A percentile compares a stretch with the other conserved stretches of the same genome.
These are phyloP conservation scores for Houttuynia cordata DNA, from an alignment of 164 flowering plant species.

Conservation along the genomic window DNA sequence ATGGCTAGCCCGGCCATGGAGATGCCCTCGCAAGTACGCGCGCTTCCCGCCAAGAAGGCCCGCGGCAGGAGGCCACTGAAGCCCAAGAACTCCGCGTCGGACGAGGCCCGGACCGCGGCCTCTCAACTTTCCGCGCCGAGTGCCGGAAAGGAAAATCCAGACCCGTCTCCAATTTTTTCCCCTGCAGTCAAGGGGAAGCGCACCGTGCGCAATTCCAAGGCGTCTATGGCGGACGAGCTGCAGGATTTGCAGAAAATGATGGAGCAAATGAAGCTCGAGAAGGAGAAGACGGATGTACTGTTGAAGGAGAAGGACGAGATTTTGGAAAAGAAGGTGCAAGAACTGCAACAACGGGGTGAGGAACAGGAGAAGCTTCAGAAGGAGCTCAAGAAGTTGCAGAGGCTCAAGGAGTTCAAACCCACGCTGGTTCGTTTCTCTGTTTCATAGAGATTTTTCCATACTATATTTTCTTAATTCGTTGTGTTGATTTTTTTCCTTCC, in stretches of 20 bases:
- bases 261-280: conserved; percentile 54
- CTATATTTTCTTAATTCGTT: not conserved
- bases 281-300: conserved; percentile 66
- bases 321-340: conserved; percentile 57
- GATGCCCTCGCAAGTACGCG: conserved; percentile 10
- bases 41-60: conserved; percentile 26
- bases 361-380: conserved; percentile 68
- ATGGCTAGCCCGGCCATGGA: conserved; percentile 29
- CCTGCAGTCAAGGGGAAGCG: conserved; percentile 18
- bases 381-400: conserved; percentile 87
- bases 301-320: conserved; percentile 52
- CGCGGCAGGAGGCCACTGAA: conserved; percentile 46
- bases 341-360: conserved; percentile 31
- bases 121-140: conserved; percentile 18
- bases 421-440: conserved; percentile 36
- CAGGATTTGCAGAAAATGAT: conserved; percentile 63
- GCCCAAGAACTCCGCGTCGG: conserved; percentile 34
- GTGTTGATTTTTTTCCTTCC: not conserved
- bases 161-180: conserved; percentile 16
- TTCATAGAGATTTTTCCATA: too few species aligned
- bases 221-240: conserved; percentile 49
- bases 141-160: conserved; percentile 41
- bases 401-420: conserved; percentile 84
- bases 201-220: conserved; percentile 11
- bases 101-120: conserved; percentile 35